Evolutionary conservation across 169 alveolate genomes (phyloP).

Genomic region (Plasmodium vivax): DNA sequence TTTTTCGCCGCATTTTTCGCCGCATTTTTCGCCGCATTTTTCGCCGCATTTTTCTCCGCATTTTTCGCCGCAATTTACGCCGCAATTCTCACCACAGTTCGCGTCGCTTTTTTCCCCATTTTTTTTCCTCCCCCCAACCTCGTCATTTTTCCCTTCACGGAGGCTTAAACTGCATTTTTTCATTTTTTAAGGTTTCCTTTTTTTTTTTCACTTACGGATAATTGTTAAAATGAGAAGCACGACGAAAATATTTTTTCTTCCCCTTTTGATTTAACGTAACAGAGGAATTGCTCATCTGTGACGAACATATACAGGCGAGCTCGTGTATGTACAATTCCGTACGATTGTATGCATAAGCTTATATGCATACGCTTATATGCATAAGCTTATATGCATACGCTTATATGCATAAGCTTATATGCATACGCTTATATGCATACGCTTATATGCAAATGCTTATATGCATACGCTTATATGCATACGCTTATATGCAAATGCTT

Average conservation of each 20-base stretch:
- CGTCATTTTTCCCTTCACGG: neutral
- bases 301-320: neutral
- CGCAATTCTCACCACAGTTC: neutral
- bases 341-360: too few species aligned
- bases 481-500: neutral
- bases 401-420: too few species aligned
- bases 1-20: neutral
- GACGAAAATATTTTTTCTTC: neutral
- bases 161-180: neutral
- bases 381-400: too few species aligned
- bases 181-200: neutral
- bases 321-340: neutral
- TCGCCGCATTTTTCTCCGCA: neutral
- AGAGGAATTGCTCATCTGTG: neutral
- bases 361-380: too few species aligned
- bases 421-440: too few species aligned
- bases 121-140: neutral
- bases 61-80: neutral
- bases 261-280: neutral
- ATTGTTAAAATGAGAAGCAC: neutral
- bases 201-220: neutral
- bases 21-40: neutral
- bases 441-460: neutral
- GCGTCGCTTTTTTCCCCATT: neutral
- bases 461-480: neutral